Evolutionary conservation across 2,329 filamentous ascomycete species (phyloP).

Genomic region (Neonectria ditissima): DNA sequence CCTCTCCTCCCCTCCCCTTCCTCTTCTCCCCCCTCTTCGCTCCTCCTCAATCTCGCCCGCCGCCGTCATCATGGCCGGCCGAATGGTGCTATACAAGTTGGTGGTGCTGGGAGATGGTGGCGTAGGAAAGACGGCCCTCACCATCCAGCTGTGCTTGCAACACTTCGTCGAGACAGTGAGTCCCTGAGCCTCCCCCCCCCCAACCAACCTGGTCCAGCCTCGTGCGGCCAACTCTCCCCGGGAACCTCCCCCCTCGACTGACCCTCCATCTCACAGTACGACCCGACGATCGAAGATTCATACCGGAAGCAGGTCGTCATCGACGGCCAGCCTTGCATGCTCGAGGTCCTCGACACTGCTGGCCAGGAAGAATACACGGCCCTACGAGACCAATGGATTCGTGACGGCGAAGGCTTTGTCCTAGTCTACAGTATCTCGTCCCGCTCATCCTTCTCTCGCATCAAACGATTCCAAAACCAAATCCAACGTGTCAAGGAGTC

Average conservation of each 20-base stretch:
- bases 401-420: conserved; percentile 96
- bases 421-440: conserved; percentile 99
- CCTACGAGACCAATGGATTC: conserved; percentile 96
- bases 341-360: conserved; percentile 96
- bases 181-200: conserved; percentile 35
- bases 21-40: conserved; percentile 30
- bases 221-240: conserved; percentile 16
- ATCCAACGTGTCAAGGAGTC: conserved; percentile 98
- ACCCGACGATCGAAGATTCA: conserved; percentile 89
- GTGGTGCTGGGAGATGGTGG: conserved; percentile 95
- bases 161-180: conserved; percentile 95
- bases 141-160: conserved; percentile 96
- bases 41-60: conserved; percentile 26
- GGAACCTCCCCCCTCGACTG: conserved; percentile 23
- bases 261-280: conserved; percentile 68
- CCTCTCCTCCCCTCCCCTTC: conserved; percentile 29
- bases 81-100: conserved; percentile 96
- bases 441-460: conserved; percentile 92
- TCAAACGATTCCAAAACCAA: conserved; percentile 95
- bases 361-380: conserved; percentile 99
- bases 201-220: conserved; percentile 13
- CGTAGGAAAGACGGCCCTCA: conserved; percentile 93
- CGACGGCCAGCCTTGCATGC: conserved; percentile 94
- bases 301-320: conserved; percentile 93
- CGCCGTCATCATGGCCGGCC: conserved; percentile 77